phyloP scores from a whole-genome alignment of 192 early-diverging fungal genomes.

The Podochytrium sp. region DNA sequence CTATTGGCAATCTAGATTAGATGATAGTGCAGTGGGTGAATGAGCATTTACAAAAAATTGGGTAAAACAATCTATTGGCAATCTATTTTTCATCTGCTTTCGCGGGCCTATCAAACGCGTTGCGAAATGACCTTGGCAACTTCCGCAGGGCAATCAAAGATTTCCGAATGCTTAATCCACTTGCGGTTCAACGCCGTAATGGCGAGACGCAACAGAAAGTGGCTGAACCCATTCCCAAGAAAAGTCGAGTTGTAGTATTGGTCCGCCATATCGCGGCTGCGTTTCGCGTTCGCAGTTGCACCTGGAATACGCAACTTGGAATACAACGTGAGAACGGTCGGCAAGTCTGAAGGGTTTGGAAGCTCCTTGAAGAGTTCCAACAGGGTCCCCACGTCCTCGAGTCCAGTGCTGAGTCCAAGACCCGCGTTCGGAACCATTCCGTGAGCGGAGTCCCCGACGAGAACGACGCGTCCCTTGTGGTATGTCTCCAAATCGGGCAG shows the following conservation, averaged over 20 bases:
- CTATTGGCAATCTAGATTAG: too few species aligned
- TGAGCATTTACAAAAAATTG: too few species aligned
- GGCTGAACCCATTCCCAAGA: background rate
- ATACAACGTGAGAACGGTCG: background rate
- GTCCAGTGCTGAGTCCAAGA: background rate
- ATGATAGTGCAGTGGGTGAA: too few species aligned
- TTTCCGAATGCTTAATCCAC: too few species aligned
- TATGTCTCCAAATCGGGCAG: background rate
- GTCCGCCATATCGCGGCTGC: conserved; percentile 17
- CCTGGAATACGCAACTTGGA: background rate
- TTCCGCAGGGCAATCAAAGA: too few species aligned
- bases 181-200: background rate
- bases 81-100: too few species aligned
- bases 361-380: background rate
- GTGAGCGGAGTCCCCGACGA: conserved; percentile 4
- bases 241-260: conserved; percentile 4
- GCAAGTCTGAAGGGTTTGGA: too few species aligned
- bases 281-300: background rate
- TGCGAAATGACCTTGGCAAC: too few species aligned
- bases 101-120: too few species aligned
- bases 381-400: conserved; percentile 1
- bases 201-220: background rate
- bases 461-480: background rate
- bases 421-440: background rate
- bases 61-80: too few species aligned